phyloP scores from a whole-genome alignment of 441 rosid genomes.

The Capsella rubella region DNA sequence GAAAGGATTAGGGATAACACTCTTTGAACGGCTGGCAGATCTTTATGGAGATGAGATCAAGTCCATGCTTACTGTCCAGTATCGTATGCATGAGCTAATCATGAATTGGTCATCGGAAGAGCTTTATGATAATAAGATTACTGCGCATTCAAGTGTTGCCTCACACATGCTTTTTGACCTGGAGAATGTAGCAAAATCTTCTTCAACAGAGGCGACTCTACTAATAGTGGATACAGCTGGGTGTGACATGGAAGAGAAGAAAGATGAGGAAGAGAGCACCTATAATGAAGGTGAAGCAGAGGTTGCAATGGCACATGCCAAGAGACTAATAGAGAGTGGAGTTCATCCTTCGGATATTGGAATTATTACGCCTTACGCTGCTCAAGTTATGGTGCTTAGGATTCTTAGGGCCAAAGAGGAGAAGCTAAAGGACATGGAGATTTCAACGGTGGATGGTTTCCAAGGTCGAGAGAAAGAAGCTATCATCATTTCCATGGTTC shows the following conservation, averaged over 20 bases:
- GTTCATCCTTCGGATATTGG: conserved; percentile 87
- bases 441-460: conserved; percentile 97
- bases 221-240: conserved; percentile 90
- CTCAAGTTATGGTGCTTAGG: conserved; percentile 87
- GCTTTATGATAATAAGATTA: conserved; percentile 80
- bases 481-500: conserved; percentile 93
- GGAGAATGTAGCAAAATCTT: conserved; percentile 67
- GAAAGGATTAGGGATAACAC: conserved; percentile 93
- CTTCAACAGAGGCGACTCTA: conserved; percentile 84
- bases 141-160: conserved; percentile 91
- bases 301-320: conserved; percentile 92
- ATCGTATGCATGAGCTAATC: conserved; percentile 97
- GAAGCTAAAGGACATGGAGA: conserved; percentile 80
- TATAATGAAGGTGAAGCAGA: conserved; percentile 97
- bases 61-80: conserved; percentile 94
- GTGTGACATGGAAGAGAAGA: conserved; percentile 99
- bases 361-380: conserved; percentile 95
- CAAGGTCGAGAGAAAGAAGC: conserved; percentile 98
- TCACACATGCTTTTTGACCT: conserved; percentile 87
- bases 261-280: conserved; percentile 98
- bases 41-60: conserved; percentile 83
- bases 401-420: conserved; percentile 74
- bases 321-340: conserved; percentile 77
- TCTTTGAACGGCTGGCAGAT: conserved; percentile 90
- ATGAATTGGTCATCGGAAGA: conserved; percentile 98